Conservation (phyloP, 1,284 basidiomycete species). For the Marasmius tenuissimus region DNA sequence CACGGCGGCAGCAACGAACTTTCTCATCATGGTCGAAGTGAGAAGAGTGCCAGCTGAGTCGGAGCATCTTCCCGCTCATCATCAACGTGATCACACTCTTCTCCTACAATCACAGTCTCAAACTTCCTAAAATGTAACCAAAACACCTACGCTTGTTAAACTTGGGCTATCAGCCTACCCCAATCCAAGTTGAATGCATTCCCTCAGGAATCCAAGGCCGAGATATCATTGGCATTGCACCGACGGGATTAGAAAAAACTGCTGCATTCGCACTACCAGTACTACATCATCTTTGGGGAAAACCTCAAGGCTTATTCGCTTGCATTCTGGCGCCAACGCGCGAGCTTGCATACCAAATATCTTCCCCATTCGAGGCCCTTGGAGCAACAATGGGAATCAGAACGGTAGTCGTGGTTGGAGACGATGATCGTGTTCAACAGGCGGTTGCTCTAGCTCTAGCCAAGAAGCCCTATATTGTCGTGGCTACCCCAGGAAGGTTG, state of each 20-base stretch:
- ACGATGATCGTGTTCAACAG: slow-evolving; percentile 89
- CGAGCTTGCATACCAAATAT: slow-evolving; percentile 97
- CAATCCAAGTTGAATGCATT: slow-evolving; percentile 86
- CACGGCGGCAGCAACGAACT: background rate
- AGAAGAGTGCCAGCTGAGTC: no score
- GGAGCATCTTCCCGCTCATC: no score
- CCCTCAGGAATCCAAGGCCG: slow-evolving; percentile 88
- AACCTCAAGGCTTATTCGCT: slow-evolving; percentile 91
- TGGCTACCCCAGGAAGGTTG: slow-evolving; percentile 94
- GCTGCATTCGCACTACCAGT: slow-evolving; percentile 97
- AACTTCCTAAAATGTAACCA: background rate
- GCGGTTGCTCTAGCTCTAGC: slow-evolving; percentile 90
- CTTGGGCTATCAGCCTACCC: slow-evolving; percentile 62
- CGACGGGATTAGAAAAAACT: slow-evolving; percentile 98
- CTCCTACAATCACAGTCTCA: no score
- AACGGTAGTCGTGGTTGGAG: slow-evolving; percentile 86
- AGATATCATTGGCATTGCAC: slow-evolving; percentile 98
- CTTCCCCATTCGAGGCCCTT: slow-evolving; percentile 92
- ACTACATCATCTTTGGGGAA: slow-evolving; percentile 95
- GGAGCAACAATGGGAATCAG: slow-evolving; percentile 94
- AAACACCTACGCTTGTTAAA: background rate
- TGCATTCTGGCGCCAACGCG: slow-evolving; percentile 94
- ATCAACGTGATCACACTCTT: background rate
- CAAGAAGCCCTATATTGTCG: slow-evolving; percentile 91
- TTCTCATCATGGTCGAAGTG: background rate